A percentile compares a stretch with the other conserved stretches of the same genome.
These are phyloP conservation scores for Mycogone perniciosa DNA, from an alignment of 2,329 filamentous ascomycete species.

Conservation along the genomic window DNA sequence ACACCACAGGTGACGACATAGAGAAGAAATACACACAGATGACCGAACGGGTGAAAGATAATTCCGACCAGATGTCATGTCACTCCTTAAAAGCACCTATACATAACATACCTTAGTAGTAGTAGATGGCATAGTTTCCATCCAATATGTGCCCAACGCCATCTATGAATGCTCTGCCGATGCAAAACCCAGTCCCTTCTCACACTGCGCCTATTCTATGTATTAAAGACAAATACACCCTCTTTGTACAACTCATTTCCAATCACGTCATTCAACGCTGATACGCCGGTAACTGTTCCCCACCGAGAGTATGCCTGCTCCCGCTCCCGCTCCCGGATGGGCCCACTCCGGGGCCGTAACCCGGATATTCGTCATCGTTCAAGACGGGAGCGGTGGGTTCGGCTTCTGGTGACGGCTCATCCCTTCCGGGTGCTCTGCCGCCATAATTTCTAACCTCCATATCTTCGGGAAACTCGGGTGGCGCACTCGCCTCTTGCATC, in stretches of 20 bases:
- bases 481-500: conserved; percentile 58
- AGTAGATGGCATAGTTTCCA: background rate
- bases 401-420: conserved; percentile 16
- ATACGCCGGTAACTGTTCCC: conserved; percentile 35
- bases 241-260: background rate
- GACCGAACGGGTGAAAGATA: no score
- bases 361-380: conserved; percentile 45
- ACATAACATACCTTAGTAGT: background rate
- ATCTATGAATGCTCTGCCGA: background rate
- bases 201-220: background rate
- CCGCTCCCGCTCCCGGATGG: conserved; percentile 15
- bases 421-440: conserved; percentile 20
- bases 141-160: conserved; percentile 7
- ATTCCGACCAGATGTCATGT: no score
- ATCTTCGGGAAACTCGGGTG: conserved; percentile 51
- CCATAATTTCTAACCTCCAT: conserved; percentile 32
- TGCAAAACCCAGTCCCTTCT: no score
- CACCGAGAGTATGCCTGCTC: conserved; percentile 11
- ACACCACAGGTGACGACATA: background rate
- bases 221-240: background rate
- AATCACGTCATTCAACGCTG: conserved; percentile 25
- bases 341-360: conserved; percentile 22
- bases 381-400: conserved; percentile 54
- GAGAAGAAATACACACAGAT: background rate
- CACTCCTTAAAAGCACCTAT: background rate